Base-by-base conservation (phyloP, 2,329 filamentous ascomycete species). In the Pestalotiopsis sp. region DNA sequence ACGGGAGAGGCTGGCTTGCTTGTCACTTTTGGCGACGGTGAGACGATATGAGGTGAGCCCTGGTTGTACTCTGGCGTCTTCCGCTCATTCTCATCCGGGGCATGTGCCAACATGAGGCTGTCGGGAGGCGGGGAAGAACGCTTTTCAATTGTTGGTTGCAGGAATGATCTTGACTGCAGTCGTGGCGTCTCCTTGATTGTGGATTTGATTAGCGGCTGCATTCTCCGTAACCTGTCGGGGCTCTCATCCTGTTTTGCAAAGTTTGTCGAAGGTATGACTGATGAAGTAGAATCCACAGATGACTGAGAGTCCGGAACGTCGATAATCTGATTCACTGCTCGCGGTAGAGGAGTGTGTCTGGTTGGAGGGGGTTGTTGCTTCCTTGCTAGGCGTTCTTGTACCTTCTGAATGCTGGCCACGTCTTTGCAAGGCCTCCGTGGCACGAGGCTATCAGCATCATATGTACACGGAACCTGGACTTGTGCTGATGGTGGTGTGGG, bases 401-500 rank as follows among this genome's bases (percentile, higher is more conserved):
- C 63, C 6, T 12, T 65, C 14, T 55, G 23, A 17, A 65, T 65
- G 49, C 63, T 65, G n/a, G 49, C 49, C 25, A 58, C 23, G 12
- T 64, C 41, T 17, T 25, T 45, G 39, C 49, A 58, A n/a, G 63
- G 63, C 14, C 45, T 41, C 23, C 38, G 38, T 20, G 52, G 12
- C 3, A 59, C 55, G 5, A 49, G 66, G 52, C 62, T 66, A 23
- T 66, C 39, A 1, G 65, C 55, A 20, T 76, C 71, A 31, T 76
- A 72, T 23, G 77, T 79, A 69, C 74, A 78, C 31, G 77, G 76
- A 6, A 76, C 70, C 31, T 71, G 69, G 20, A 75, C 63, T 61
- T 79, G 78, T 7, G 78, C 78, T 17, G 78, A 80, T 14, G 77
- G 77, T 20, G 78, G 77, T 9, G 78, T 79, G 45, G 73, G 69